These are phyloP conservation scores for Euphorbia pulcherrima DNA, from an alignment of 345 rosid species.

Conservation along the genomic window DNA sequence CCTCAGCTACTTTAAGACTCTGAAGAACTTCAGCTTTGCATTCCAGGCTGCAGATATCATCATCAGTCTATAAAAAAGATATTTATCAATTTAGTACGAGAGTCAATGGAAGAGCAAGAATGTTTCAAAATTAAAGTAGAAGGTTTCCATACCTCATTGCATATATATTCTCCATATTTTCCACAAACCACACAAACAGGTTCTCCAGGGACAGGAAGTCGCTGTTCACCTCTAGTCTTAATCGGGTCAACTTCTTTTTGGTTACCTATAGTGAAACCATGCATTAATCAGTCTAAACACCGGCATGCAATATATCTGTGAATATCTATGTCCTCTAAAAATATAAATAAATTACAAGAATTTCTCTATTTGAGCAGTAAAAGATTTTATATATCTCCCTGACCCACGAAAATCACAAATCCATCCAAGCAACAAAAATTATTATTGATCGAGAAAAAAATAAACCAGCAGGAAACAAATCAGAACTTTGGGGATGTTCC, in stretches of 20 bases:
- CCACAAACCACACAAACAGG: constrained; percentile 66
- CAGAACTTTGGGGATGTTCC: constrained; percentile 30
- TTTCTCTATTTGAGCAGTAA: background rate
- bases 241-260: constrained; percentile 29
- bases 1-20: constrained; percentile 41
- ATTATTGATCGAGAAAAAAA: background rate
- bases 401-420: background rate
- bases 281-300: constrained; percentile 8
- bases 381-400: background rate
- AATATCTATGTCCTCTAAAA: background rate
- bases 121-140: constrained; percentile 5
- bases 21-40: constrained; percentile 58
- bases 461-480: constrained; percentile 26
- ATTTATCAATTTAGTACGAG: constrained; percentile 9
- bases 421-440: background rate
- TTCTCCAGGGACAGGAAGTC: constrained; percentile 57
- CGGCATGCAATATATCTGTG: background rate
- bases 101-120: constrained; percentile 9
- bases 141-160: constrained; percentile 50
- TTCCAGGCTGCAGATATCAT: constrained; percentile 71
- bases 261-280: constrained; percentile 19
- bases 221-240: constrained; percentile 46
- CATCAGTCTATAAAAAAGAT: constrained; percentile 49
- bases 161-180: constrained; percentile 69
- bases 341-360: background rate